Conservation (phyloP, 768 basidiomycete genomes). For the Mycena haematopus region DNA sequence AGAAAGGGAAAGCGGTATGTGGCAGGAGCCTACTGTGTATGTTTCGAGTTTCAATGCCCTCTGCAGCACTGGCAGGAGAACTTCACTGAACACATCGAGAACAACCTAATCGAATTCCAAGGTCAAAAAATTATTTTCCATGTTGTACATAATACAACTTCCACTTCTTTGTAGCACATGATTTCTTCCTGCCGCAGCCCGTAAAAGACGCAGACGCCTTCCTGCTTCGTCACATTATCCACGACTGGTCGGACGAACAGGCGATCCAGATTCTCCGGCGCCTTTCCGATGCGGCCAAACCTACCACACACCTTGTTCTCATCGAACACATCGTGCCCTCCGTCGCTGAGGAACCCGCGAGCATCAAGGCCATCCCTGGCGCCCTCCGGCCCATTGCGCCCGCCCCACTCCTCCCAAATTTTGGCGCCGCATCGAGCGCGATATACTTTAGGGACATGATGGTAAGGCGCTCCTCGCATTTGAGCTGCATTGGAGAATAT, state of each 20-base stretch:
- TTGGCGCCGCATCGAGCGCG: conserved; percentile 7
- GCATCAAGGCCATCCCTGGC: conserved; percentile 6
- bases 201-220: conserved; percentile 1
- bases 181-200: conserved; percentile 6
- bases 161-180: background rate
- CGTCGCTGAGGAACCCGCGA: conserved; percentile 1
- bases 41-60: background rate
- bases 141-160: background rate
- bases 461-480: background rate
- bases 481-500: background rate
- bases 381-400: background rate
- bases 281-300: background rate
- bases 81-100: background rate
- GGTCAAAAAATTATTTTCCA: background rate
- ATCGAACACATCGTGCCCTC: conserved; percentile 6
- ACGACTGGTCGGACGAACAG: conserved; percentile 1
- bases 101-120: conserved; percentile 1
- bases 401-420: conserved; percentile 2
- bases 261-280: background rate
- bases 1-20: conserved; percentile 4
- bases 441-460: conserved; percentile 4
- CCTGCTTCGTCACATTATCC: conserved; percentile 4
- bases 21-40: background rate
- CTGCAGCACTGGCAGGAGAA: conserved; percentile 2
- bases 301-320: background rate